These are phyloP conservation scores for Aristolochia californica DNA, from an alignment of 164 flowering plant species.

Conservation along the genomic window DNA sequence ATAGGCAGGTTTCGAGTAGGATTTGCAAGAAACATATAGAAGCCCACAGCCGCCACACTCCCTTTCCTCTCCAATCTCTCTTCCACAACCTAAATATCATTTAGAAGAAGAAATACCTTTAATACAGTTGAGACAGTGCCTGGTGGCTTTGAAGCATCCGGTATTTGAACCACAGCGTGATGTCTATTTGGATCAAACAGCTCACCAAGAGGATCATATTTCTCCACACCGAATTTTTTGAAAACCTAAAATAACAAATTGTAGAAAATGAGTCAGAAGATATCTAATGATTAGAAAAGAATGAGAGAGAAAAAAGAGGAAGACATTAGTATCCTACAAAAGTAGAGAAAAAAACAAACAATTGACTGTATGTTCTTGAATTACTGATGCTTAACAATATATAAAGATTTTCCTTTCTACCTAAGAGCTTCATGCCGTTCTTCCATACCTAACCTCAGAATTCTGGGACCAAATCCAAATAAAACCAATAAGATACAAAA, in stretches of 20 bases:
- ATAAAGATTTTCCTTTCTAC: too few relatives aligned
- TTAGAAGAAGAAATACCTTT: constrained; percentile 35
- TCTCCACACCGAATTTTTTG: constrained; percentile 61
- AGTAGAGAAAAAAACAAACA: not conserved
- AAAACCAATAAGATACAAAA: too few relatives aligned
- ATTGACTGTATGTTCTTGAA: not conserved
- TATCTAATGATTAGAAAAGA: not conserved
- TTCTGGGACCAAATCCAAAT: too few relatives aligned
- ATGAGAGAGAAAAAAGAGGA: not conserved
- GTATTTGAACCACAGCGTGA: constrained; percentile 68
- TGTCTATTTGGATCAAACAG: constrained; percentile 84
- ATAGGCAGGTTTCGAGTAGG: too few relatives aligned
- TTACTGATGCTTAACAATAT: not conserved
- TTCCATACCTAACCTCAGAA: too few relatives aligned
- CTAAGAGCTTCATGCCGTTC: too few relatives aligned
- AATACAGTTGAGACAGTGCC: constrained; percentile 66
- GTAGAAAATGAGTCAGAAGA: constrained; percentile 1
- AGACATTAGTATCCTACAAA: not conserved
- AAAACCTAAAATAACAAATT: constrained; percentile 37
- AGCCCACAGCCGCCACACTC: too few relatives aligned
- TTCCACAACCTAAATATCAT: constrained; percentile 5
- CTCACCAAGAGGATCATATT: constrained; percentile 60
- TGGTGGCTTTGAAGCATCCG: constrained; percentile 67
- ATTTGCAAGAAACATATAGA: too few relatives aligned
- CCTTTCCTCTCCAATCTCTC: not conserved